Evolutionary conservation across 441 rosid genomes (phyloP), one percentile per base, ranked within the genome.

Genomic region (Euphorbia corollata): DNA sequence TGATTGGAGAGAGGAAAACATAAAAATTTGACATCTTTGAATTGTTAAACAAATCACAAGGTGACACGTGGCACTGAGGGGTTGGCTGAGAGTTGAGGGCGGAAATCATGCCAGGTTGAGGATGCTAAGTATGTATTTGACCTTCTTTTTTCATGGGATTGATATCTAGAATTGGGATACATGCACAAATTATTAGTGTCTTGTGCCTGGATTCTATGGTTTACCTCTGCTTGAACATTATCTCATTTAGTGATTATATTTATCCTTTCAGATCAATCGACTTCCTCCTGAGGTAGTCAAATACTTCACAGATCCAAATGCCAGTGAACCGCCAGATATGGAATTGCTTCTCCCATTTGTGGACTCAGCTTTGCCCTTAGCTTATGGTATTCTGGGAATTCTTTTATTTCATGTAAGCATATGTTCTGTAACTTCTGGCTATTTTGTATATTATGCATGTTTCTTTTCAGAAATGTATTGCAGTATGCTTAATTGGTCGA

Each of bases 251-350:
- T 54, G 36, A 30, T 16, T 55, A 16, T 9, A 47, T 32, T 13
- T 68, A 38, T 68, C 67, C 61, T 54, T 13, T 70, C 88, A 91
- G 99, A 83, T 93, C 68, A 86, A 89, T 78, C 92, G 87, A 32
- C 90, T 93, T 76, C 97, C 99, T 73, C 93, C 96, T 16, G 97
- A 93, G 79, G 86, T 93, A 38, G 87, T 84, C 50, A 91, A 85
- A 75, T 89, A 91, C 85, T 93, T 91, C 74, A 93, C 97, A 6
- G 97, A 93, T 79, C 97, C 96, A 59, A 84, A 89, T 86, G 91
- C 91, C 11, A 64, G 79, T 68, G 93, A 87, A 22, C 95, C 96
- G 20, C 96, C 97, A 55, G 91, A 93, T 82, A 81, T 93, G 95
- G 95, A 86, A 79, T 82, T 86, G 18, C 75, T 93, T 8, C 80